Evolutionary conservation across 192 early-diverging fungal species (phyloP), one percentile per base, ranked within the genome.

Genomic region (Mortierella hygrophila): DNA sequence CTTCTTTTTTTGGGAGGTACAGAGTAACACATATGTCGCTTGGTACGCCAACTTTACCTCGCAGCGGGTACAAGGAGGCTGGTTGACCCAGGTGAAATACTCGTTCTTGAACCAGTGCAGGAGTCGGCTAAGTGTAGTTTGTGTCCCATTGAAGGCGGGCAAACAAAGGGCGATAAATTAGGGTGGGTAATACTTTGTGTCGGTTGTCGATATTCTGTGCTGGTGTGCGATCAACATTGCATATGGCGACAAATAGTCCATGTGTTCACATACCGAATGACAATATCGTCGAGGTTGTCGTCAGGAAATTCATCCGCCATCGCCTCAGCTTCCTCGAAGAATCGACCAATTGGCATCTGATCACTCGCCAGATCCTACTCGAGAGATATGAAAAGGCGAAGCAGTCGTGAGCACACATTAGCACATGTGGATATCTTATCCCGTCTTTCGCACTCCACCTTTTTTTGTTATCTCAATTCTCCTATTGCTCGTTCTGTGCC

Each of bases 91-190:
- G 9, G 76, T 80, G 73, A 92, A 92, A 63, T 89, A 92, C 16
- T 90, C 90, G 10, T 76, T 79, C 63, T 92, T 92, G 77, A 91
- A 92, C 92, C 92, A 92, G 26, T 84, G 77, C 65, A 92, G 46
- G 21, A 92, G 74, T 15, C 88, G 78, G 20, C 80, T 81, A 13
- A 65, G 35, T 2, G 29, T 32, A 29, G 29, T 65, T 15, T 65
- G 60, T 32, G 11, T 13, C 3, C 3, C 29, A 32, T 29, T 29
- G n/a, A n/a, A 29, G 9, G 57, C 57, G 23, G 29, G 21, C 5
- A 55, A 55, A 6, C 6, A 23, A 7, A 26, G 55, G 2, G n/a
- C 6, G n/a, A 57, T 57, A 57, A 57, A 57, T 57, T 57, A 57
- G 23, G 3, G 16, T 1, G 13, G 47, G 4, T 49, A 55, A 8